phyloP scores from a whole-genome alignment of 805 yeast species.

The Teunomyces gatunensis region DNA sequence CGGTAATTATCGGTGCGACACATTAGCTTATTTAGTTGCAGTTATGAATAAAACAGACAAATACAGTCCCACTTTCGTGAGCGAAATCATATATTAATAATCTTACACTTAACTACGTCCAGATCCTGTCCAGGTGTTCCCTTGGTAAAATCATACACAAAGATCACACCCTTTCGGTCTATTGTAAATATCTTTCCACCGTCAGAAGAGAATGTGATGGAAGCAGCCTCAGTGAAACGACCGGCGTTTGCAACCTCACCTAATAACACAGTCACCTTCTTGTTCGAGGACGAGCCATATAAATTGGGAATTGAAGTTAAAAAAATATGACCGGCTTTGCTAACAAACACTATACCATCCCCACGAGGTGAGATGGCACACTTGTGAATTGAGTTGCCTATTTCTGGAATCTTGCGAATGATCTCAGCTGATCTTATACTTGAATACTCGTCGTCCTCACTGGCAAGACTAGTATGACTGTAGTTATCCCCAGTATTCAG shows the following conservation, averaged over 20 bases:
- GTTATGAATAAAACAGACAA: too few relatives aligned
- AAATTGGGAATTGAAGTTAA: slow-evolving; percentile 60
- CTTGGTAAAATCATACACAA: slow-evolving; percentile 83
- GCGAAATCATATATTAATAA: slow-evolving; percentile 30
- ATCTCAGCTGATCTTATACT: slow-evolving; percentile 29
- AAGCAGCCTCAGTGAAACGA: slow-evolving; percentile 73
- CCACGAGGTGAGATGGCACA: slow-evolving; percentile 81
- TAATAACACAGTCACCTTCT: slow-evolving; percentile 59
- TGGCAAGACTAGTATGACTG: slow-evolving; percentile 1
- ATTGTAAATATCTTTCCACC: slow-evolving; percentile 76
- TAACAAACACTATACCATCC: slow-evolving; percentile 79
- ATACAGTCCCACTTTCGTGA: too few relatives aligned
- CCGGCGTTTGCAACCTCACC: slow-evolving; percentile 79
- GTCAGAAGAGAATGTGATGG: slow-evolving; percentile 69
- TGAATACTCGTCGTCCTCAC: slow-evolving; percentile 17
- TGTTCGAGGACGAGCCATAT: slow-evolving; percentile 14
- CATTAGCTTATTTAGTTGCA: too few relatives aligned
- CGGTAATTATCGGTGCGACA: slow-evolving; percentile 8
- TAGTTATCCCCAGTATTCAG: slow-evolving; percentile 10
- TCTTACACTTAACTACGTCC: slow-evolving; percentile 66
- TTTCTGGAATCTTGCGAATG: slow-evolving; percentile 62
- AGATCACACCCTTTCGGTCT: slow-evolving; percentile 78
- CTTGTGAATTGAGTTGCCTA: slow-evolving; percentile 76
- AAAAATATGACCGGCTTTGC: slow-evolving; percentile 73
- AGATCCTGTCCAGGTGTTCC: slow-evolving; percentile 70